These are phyloP conservation scores for Trichoderma reesei DNA, from an alignment of 495 filamentous ascomycete species.

Conservation along the genomic window DNA sequence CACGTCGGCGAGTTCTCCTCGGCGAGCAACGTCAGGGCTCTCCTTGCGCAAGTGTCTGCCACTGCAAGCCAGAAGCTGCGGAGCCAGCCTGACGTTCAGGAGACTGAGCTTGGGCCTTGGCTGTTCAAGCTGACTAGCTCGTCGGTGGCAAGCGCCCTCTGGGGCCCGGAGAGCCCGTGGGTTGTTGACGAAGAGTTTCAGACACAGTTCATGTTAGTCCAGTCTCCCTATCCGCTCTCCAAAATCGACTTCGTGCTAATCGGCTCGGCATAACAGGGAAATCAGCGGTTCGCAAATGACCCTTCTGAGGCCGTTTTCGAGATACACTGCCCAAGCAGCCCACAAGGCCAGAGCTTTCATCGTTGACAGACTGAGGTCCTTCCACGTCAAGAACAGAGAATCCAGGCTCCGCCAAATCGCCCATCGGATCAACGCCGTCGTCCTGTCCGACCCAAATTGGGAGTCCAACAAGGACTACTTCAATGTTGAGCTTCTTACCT, in stretches of 20 bases:
- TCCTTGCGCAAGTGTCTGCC: background rate
- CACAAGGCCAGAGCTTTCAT: background rate
- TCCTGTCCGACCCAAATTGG: background rate
- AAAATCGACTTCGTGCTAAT: background rate
- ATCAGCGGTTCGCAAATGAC: conserved; percentile 2
- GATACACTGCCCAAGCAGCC: background rate
- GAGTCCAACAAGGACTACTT: conserved; percentile 4
- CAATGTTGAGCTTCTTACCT: background rate
- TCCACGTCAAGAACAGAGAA: background rate
- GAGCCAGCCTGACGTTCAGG: background rate
- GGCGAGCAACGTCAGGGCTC: background rate
- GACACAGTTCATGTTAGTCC: background rate
- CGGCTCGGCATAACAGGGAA: too few relatives aligned
- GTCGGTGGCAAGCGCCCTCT: background rate
- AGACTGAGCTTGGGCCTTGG: conserved; percentile 1
- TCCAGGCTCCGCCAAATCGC: background rate
- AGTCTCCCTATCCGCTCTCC: background rate
- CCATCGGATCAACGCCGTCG: background rate
- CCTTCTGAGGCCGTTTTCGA: background rate
- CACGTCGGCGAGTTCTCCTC: conserved; percentile 3
- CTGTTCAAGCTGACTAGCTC: background rate
- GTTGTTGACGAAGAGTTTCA: conserved; percentile 2
- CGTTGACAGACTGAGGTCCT: background rate
- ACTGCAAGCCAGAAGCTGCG: background rate
- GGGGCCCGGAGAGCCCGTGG: background rate